These are phyloP conservation scores for Suaeda aralocaspica DNA, from an alignment of 148 eudicot species.

Conservation along the genomic window DNA sequence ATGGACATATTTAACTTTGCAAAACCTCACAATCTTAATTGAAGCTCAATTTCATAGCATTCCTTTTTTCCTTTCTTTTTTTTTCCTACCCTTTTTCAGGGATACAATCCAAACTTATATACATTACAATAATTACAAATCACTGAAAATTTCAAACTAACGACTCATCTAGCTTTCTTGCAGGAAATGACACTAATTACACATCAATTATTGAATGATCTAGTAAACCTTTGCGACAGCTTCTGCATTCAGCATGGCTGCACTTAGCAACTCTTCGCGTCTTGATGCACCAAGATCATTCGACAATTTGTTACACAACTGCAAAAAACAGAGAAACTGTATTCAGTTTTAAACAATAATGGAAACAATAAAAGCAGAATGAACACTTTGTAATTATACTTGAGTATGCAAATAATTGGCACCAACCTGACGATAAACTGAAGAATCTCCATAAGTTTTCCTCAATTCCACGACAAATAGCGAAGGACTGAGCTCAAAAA, in stretches of 20 bases:
- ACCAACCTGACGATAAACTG: slow-evolving; percentile 69
- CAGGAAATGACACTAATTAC: background rate
- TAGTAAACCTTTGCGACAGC: slow-evolving; percentile 27
- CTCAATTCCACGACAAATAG: slow-evolving; percentile 79
- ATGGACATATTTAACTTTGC: background rate
- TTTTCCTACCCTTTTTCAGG: background rate
- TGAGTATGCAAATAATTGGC: background rate
- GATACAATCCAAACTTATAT: slow-evolving; percentile 3
- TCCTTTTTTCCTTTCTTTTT: background rate
- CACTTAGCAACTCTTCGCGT: slow-evolving; percentile 41
- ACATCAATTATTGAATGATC: slow-evolving; percentile 11
- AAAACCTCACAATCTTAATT: background rate
- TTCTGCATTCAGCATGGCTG: slow-evolving; percentile 28
- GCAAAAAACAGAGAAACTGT: slow-evolving; percentile 23
- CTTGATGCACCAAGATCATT: slow-evolving; percentile 56
- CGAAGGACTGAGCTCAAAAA: slow-evolving; percentile 76
- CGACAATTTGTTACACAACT: slow-evolving; percentile 71
- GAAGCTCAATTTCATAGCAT: slow-evolving; percentile 15
- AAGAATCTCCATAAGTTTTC: slow-evolving; percentile 69
- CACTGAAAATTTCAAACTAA: background rate
- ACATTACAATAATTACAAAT: slow-evolving; percentile 12
- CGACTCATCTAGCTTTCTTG: background rate
- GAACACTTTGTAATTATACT: background rate
- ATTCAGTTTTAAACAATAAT: background rate
- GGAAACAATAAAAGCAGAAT: background rate